A percentile compares a stretch with the other conserved stretches of the same genome.
Conservation (phyloP, 176 grass and related monocot species). For the Oryza officinalis region DNA sequence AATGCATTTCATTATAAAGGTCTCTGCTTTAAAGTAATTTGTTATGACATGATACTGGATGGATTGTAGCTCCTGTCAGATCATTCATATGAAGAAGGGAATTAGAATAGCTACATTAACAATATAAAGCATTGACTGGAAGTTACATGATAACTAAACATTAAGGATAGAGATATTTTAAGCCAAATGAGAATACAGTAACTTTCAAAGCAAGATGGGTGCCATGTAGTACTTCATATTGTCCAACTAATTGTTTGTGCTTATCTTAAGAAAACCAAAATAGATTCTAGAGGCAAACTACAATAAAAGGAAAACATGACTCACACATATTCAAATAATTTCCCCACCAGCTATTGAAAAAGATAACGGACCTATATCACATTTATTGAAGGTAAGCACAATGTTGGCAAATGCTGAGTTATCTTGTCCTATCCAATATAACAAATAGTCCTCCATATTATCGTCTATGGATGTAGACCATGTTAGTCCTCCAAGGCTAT, state of each 20-base stretch:
- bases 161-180: constrained; percentile 25
- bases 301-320: neutral
- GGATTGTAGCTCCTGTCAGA: neutral
- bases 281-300: neutral
- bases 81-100: neutral
- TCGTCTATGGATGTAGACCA: constrained; percentile 58
- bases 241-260: neutral
- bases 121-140: constrained; percentile 1
- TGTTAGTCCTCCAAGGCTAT: constrained; percentile 69
- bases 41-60: neutral
- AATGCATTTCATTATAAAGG: constrained; percentile 18
- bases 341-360: neutral
- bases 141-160: neutral
- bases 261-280: neutral
- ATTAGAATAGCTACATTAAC: neutral
- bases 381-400: constrained; percentile 91
- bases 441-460: constrained; percentile 75
- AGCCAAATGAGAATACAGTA: neutral
- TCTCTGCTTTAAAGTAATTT: neutral
- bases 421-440: constrained; percentile 90
- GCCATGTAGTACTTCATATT: neutral
- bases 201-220: neutral
- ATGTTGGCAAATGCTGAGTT: constrained; percentile 86
- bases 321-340: constrained; percentile 5
- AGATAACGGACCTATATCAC: constrained; percentile 73